Evolutionary conservation across 306 rosid species (phyloP).

Genomic region (Acacia confusa): DNA sequence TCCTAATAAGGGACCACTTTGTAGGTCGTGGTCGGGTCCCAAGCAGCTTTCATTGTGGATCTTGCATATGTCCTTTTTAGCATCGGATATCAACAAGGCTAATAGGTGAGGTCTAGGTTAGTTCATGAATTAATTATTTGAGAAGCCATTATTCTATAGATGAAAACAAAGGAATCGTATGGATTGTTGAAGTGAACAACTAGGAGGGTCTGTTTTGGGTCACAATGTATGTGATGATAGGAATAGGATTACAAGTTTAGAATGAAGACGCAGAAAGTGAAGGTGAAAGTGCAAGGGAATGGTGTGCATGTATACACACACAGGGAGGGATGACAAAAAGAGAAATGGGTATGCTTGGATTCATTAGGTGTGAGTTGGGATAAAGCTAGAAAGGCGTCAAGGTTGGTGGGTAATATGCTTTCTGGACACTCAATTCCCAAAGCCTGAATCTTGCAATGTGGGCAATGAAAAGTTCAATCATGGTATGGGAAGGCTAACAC

Average conservation of each 20-base stretch:
- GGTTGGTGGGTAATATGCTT: background rate
- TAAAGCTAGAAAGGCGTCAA: background rate
- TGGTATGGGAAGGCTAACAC: background rate
- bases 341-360: background rate
- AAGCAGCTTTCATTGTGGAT: background rate
- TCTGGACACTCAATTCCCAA: background rate
- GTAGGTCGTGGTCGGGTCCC: background rate
- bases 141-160: background rate
- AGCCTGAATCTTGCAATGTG: conserved; percentile 4
- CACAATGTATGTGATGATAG: background rate
- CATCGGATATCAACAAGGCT: background rate
- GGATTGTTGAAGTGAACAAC: background rate
- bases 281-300: background rate
- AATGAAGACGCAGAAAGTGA: background rate
- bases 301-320: background rate
- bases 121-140: background rate
- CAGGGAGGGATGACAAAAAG: background rate
- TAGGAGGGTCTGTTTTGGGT: background rate
- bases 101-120: too few species aligned
- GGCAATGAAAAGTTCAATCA: background rate
- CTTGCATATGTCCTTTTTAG: background rate
- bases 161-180: background rate
- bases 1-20: background rate
- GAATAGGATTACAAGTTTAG: background rate
- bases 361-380: background rate